Percentiles rank a stretch among this genome's conserved stretches.
phyloP scores from a whole-genome alignment of 345 rosid genomes.

The Limnanthes douglasii region DNA sequence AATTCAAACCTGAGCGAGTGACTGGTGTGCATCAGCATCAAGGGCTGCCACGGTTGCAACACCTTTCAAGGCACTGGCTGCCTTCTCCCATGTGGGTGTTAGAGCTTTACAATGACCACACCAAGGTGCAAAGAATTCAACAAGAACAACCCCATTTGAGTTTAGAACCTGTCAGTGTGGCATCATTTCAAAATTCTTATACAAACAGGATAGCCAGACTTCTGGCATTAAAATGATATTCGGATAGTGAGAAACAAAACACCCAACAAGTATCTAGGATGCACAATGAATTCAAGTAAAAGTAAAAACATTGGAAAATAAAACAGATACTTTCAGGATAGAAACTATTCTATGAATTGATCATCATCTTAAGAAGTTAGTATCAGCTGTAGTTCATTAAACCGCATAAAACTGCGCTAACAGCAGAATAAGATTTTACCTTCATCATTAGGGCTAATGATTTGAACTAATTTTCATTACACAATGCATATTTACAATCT shows the following conservation, averaged over 20 bases:
- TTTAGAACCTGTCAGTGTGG: constrained; percentile 79
- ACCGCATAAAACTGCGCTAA: too few species aligned
- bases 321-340: too few species aligned
- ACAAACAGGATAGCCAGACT: background rate
- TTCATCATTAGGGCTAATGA: too few species aligned
- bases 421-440: too few species aligned
- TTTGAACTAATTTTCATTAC: too few species aligned
- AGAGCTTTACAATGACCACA: constrained; percentile 94
- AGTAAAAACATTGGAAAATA: too few species aligned
- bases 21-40: constrained; percentile 91
- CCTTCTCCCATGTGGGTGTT: constrained; percentile 95
- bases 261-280: background rate
- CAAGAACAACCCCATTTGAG: constrained; percentile 74
- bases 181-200: background rate
- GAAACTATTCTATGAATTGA: too few species aligned
- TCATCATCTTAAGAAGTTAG: too few species aligned
- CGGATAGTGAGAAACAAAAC: too few species aligned
- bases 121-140: constrained; percentile 99
- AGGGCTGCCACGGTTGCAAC: constrained; percentile 89
- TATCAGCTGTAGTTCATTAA: too few species aligned
- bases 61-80: constrained; percentile 67
- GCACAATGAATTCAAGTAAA: background rate
- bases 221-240: background rate
- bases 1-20: constrained; percentile 72
- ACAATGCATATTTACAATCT: too few species aligned